phyloP scores from a whole-genome alignment of 768 basidiomycete species.

The Xerocomus brunneocitrinus region DNA sequence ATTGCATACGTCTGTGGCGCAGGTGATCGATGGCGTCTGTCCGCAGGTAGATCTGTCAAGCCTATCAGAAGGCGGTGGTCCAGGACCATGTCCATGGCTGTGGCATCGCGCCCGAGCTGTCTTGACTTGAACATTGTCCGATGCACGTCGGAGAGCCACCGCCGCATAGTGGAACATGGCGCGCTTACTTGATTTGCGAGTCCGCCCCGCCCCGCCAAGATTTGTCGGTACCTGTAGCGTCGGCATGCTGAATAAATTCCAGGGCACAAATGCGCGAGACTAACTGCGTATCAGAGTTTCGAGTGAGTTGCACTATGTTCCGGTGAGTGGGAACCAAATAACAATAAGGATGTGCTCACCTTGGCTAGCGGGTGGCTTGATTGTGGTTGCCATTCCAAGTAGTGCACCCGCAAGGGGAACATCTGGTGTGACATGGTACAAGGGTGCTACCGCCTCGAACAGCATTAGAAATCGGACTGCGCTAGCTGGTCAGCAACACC shows the following conservation, averaged over 20 bases:
- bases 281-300: constrained; percentile 5
- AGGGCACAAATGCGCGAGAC: not conserved
- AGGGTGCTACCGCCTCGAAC: constrained; percentile 2
- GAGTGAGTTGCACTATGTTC: constrained; percentile 1
- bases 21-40: not conserved
- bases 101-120: constrained; percentile 31
- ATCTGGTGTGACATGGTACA: constrained; percentile 2
- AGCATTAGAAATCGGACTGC: constrained; percentile 7
- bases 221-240: not conserved
- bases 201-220: not conserved
- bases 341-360: constrained; percentile 19
- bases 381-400: constrained; percentile 11
- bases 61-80: constrained; percentile 25
- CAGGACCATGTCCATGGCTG: constrained; percentile 46
- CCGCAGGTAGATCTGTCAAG: constrained; percentile 6
- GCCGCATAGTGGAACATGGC: constrained; percentile 4
- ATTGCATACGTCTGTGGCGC: constrained; percentile 22
- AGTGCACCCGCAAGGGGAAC: not conserved
- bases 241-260: constrained; percentile 10
- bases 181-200: not conserved
- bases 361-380: constrained; percentile 13
- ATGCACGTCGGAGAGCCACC: constrained; percentile 28
- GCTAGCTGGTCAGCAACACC: not conserved
- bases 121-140: constrained; percentile 29
- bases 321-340: constrained; percentile 8